phyloP scores from a whole-genome alignment of 371 early-diverging fungal genomes.

The Massospora cicadina region DNA sequence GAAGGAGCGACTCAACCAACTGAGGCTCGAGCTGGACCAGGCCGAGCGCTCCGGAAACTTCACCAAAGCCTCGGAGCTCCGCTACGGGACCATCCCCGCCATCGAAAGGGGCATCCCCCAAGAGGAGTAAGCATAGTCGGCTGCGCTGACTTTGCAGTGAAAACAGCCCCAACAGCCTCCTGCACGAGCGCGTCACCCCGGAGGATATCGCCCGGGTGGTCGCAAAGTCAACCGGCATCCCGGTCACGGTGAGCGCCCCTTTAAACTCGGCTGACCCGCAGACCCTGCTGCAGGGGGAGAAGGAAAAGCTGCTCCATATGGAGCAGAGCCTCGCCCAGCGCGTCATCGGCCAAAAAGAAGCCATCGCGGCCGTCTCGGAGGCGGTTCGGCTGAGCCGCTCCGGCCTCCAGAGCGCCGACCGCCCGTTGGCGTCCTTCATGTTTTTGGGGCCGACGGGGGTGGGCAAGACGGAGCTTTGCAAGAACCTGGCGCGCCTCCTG shows the following conservation, averaged over 20 bases:
- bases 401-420: constrained; percentile 56
- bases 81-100: constrained; percentile 76
- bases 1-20: constrained; percentile 55
- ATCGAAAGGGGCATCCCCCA: constrained; percentile 48
- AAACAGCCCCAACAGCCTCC: constrained; percentile 26
- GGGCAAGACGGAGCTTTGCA: constrained; percentile 75
- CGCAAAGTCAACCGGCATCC: constrained; percentile 74
- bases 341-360: constrained; percentile 77
- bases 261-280: background rate
- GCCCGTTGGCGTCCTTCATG: constrained; percentile 80
- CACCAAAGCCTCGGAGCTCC: constrained; percentile 53
- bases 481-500: constrained; percentile 69
- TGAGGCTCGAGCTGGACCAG: constrained; percentile 52
- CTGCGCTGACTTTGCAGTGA: constrained; percentile 24
- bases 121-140: constrained; percentile 22
- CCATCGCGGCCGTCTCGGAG: constrained; percentile 57
- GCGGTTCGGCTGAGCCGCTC: constrained; percentile 62
- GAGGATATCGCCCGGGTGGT: constrained; percentile 77
- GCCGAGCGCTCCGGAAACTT: constrained; percentile 58
- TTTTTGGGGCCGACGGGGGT: constrained; percentile 91
- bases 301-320: constrained; percentile 66
- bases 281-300: constrained; percentile 60
- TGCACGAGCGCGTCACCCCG: constrained; percentile 73
- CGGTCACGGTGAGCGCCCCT: constrained; percentile 34
- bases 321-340: constrained; percentile 38